phyloP scores from a whole-genome alignment of 805 yeast genomes.

The Wickerhamomyces bovis region DNA sequence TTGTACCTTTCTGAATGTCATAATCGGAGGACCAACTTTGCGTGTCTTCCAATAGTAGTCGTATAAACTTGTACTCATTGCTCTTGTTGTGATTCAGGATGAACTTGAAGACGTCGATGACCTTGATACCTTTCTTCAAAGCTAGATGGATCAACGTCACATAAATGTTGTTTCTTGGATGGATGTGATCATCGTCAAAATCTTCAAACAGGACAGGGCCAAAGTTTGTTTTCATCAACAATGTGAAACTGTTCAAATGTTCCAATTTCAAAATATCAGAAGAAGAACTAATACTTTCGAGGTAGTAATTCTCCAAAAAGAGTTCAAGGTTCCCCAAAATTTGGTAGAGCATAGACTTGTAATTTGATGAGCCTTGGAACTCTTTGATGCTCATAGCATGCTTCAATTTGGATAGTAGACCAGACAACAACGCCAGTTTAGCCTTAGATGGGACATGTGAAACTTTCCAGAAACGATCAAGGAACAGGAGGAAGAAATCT shows the following conservation, averaged over 20 bases:
- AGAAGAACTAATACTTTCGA: background rate
- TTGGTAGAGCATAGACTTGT: background rate
- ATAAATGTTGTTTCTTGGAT: slow-evolving; percentile 7
- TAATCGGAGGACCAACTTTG: background rate
- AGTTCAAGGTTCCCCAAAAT: background rate
- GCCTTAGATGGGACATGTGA: background rate
- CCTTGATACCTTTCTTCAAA: slow-evolving; percentile 5
- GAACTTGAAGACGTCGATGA: slow-evolving; percentile 14
- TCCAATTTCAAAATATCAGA: slow-evolving; percentile 4
- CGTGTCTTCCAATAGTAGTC: slow-evolving; percentile 5
- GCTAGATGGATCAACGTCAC: slow-evolving; percentile 5
- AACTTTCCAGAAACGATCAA: slow-evolving; percentile 2
- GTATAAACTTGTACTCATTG: slow-evolving; percentile 12
- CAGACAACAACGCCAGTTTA: slow-evolving; percentile 1
- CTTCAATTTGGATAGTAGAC: slow-evolving; percentile 2
- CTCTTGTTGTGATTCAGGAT: slow-evolving; percentile 13
- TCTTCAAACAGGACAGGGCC: slow-evolving; percentile 7
- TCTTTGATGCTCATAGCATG: background rate
- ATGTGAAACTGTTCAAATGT: slow-evolving; percentile 12
- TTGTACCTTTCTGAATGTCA: background rate
- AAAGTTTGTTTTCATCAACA: slow-evolving; percentile 14
- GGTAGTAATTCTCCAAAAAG: background rate
- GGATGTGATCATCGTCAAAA: background rate
- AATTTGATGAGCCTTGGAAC: background rate
- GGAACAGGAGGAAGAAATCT: background rate